Conservation (phyloP, 352 stramenopile species). For the Globisporangium recalcitrans region DNA sequence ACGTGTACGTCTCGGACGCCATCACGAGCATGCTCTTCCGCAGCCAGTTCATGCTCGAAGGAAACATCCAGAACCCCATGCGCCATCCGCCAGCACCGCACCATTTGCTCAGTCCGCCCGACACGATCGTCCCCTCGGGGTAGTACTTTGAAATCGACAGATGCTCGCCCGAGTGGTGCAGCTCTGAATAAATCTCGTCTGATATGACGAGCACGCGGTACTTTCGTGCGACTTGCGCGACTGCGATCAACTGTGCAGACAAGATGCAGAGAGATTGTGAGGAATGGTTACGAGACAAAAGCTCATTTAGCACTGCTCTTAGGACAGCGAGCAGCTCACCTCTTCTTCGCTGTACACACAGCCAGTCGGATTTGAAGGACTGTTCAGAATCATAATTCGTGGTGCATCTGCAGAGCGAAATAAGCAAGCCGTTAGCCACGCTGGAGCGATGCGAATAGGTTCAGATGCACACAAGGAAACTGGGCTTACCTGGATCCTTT, state of each 20-base stretch:
- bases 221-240: conserved; percentile 73
- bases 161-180: conserved; percentile 69
- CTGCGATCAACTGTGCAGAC: conserved; percentile 27
- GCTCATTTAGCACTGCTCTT: not conserved
- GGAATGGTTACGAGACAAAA: not conserved
- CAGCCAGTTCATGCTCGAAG: conserved; percentile 68
- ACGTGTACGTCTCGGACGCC: conserved; percentile 87
- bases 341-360: conserved; percentile 78
- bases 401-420: conserved; percentile 45
- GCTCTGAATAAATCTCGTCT: conserved; percentile 87
- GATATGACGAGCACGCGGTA: conserved; percentile 87
- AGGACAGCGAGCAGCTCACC: conserved; percentile 20
- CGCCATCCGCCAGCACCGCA: conserved; percentile 83
- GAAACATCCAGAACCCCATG: conserved; percentile 87
- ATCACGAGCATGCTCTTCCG: conserved; percentile 86
- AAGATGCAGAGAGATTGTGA: not conserved
- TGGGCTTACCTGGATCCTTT: conserved; percentile 57
- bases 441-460: too few relatives aligned
- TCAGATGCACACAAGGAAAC: too few relatives aligned
- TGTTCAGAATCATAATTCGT: conserved; percentile 84
- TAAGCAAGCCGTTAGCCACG: not conserved
- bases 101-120: conserved; percentile 84
- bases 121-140: conserved; percentile 85
- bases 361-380: conserved; percentile 79
- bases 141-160: conserved; percentile 85